Percentiles rank a stretch among this genome's conserved stretches.
Conservation (phyloP, 768 basidiomycete genomes). For the Mycena galopus region DNA sequence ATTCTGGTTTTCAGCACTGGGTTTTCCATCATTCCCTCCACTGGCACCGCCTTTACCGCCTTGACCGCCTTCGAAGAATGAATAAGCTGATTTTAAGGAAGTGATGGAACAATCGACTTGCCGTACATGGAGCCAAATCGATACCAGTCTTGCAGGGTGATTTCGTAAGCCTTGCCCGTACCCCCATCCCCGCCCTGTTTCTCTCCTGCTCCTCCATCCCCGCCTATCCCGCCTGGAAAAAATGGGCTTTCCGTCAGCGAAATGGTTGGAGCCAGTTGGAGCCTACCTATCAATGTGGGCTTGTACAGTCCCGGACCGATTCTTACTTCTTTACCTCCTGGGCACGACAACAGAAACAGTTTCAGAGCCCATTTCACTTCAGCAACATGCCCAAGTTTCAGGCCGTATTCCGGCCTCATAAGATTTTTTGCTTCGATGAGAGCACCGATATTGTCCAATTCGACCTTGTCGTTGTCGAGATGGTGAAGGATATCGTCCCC, state of each 20-base stretch:
- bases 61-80: neutral
- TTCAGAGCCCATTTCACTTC: constrained; percentile 1
- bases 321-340: neutral
- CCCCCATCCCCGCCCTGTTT: neutral
- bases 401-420: neutral
- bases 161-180: neutral
- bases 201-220: neutral
- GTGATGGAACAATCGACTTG: no score
- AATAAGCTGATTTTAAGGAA: neutral
- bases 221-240: neutral
- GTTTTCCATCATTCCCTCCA: no score
- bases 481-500: neutral
- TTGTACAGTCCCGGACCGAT: neutral
- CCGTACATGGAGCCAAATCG: no score
- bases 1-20: no score
- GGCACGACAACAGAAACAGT: neutral
- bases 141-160: neutral
- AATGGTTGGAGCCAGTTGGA: neutral
- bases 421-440: neutral
- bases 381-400: neutral
- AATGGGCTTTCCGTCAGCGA: neutral
- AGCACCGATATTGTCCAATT: neutral
- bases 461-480: neutral
- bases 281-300: neutral
- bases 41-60: no score